phyloP scores from a whole-genome alignment of 2,329 filamentous ascomycete genomes.

The Coniochaeta pulveracea region DNA sequence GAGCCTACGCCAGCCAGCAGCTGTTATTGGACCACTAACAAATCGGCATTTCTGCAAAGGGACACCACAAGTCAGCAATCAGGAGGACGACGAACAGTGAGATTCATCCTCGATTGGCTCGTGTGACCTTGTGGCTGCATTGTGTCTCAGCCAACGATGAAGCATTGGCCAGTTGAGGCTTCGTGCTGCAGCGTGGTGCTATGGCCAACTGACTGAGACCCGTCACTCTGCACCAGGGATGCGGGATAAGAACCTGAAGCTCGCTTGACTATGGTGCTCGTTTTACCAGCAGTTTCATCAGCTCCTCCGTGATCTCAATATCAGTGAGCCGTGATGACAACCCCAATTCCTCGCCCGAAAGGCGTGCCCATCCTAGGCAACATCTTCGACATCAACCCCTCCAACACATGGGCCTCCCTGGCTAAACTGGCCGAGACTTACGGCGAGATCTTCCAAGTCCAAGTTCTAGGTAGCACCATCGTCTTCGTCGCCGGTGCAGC shows the following conservation, averaged over 20 bases:
- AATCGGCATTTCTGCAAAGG: too few species aligned
- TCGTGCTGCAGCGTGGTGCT: too few species aligned
- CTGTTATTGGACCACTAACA: too few species aligned
- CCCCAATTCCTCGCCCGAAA: conserved; percentile 36
- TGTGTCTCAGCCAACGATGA: not conserved
- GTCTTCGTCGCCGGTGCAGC: conserved; percentile 30
- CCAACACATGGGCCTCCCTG: conserved; percentile 21
- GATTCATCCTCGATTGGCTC: not conserved
- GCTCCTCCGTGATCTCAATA: not conserved
- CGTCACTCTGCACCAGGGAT: too few species aligned
- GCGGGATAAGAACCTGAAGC: not conserved
- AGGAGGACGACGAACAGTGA: too few species aligned
- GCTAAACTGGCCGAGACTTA: conserved; percentile 13
- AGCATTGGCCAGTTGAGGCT: not conserved
- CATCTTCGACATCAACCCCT: conserved; percentile 34
- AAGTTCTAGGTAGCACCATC: conserved; percentile 24
- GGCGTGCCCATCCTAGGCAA: conserved; percentile 40
- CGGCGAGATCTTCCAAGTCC: conserved; percentile 35
- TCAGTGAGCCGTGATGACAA: conserved; percentile 20
- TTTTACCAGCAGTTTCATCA: not conserved
- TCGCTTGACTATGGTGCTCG: too few species aligned
- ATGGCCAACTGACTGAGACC: too few species aligned
- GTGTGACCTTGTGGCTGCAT: conserved; percentile 1
- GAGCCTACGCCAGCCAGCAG: too few species aligned
- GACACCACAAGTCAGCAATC: too few species aligned